These are phyloP conservation scores for Penicillium chermesinum DNA, from an alignment of 495 filamentous ascomycete genomes.

Conservation along the genomic window DNA sequence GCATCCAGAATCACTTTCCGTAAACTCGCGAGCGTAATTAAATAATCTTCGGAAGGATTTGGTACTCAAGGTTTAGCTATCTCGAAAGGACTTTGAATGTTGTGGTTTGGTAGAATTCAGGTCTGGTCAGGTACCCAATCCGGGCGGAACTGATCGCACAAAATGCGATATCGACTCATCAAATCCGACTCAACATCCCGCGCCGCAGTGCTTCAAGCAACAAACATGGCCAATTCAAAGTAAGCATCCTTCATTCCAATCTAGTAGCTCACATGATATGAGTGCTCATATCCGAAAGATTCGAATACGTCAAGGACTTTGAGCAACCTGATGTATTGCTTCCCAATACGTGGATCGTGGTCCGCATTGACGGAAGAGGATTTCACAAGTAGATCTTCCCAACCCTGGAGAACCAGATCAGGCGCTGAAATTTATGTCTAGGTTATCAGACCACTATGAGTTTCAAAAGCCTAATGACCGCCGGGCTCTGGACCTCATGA, in stretches of 20 bases:
- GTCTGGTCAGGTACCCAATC: background rate
- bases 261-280: background rate
- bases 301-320: conserved; percentile 87
- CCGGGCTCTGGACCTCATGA: conserved; percentile 88
- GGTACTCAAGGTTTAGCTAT: too few relatives aligned
- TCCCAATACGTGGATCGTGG: conserved; percentile 88
- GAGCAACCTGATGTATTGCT: conserved; percentile 76
- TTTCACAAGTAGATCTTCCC: conserved; percentile 72
- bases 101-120: background rate
- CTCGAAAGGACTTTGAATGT: too few relatives aligned
- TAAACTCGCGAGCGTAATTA: background rate
- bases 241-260: conserved; percentile 18
- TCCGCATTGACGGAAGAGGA: conserved; percentile 85
- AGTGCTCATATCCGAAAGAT: conserved; percentile 46
- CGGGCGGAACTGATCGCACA: conserved; percentile 20
- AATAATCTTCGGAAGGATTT: too few relatives aligned
- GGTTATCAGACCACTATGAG: conserved; percentile 71
- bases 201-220: background rate
- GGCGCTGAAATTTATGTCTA: conserved; percentile 22
- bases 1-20: background rate
- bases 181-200: conserved; percentile 6
- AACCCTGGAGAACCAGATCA: background rate
- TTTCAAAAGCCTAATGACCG: conserved; percentile 92
- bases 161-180: conserved; percentile 10
- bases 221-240: conserved; percentile 62